phyloP scores from a whole-genome alignment of 352 stramenopile species.

The Phytophthora parvispora region DNA sequence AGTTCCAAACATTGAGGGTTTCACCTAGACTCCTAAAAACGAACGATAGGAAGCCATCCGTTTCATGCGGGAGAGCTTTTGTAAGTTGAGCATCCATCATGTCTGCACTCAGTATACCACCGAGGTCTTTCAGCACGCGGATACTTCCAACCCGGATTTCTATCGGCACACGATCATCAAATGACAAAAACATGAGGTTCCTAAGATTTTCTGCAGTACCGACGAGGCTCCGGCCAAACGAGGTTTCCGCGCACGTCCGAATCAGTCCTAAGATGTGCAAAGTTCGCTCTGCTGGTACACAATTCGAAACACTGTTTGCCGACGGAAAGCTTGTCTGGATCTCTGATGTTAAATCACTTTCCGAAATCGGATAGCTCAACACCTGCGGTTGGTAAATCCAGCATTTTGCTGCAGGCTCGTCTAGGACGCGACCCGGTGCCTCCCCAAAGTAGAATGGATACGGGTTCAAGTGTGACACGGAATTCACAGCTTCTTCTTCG shows the following conservation, averaged over 20 bases:
- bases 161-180: conserved; percentile 53
- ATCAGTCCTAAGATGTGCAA: conserved; percentile 76
- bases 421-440: conserved; percentile 53
- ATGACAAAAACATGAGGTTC: conserved; percentile 68
- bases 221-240: conserved; percentile 63
- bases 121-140: conserved; percentile 57
- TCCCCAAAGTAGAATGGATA: conserved; percentile 84
- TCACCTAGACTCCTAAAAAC: conserved; percentile 48
- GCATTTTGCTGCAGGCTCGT: conserved; percentile 64
- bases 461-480: conserved; percentile 48
- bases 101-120: conserved; percentile 38
- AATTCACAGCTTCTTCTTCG: conserved; percentile 5
- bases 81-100: conserved; percentile 50
- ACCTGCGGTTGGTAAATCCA: conserved; percentile 73
- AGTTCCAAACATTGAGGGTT: conserved; percentile 55
- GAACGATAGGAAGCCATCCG: conserved; percentile 39
- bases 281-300: conserved; percentile 57
- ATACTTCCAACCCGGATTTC: conserved; percentile 63
- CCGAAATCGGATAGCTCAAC: conserved; percentile 49
- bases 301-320: conserved; percentile 21
- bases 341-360: conserved; percentile 61
- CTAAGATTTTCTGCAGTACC: conserved; percentile 67
- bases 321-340: conserved; percentile 62
- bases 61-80: conserved; percentile 27
- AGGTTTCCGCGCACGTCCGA: conserved; percentile 65